These are phyloP conservation scores for Syzygium jambos DNA, from an alignment of 345 rosid species.

Conservation along the genomic window DNA sequence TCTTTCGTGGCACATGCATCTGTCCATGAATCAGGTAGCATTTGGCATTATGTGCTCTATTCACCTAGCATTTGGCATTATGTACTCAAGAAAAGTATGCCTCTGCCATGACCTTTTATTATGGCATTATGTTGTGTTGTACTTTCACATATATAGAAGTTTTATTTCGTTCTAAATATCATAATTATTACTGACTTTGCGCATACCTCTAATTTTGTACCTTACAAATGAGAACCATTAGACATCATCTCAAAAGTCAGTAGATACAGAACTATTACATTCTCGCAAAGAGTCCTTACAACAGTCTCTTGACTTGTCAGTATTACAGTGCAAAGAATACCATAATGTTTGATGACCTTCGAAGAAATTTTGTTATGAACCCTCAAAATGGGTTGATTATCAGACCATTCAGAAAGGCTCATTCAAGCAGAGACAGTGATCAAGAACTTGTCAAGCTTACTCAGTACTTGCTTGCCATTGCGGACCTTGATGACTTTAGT, in stretches of 20 bases:
- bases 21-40: neutral
- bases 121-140: neutral
- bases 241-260: neutral
- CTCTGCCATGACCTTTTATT: neutral
- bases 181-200: neutral
- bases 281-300: neutral
- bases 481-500: slow-evolving; percentile 73
- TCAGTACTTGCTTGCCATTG: slow-evolving; percentile 76
- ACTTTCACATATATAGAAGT: neutral
- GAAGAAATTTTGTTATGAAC: slow-evolving; percentile 92
- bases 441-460: slow-evolving; percentile 86
- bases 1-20: neutral
- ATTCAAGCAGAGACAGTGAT: slow-evolving; percentile 74
- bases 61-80: neutral
- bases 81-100: neutral
- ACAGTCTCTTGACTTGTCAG: slow-evolving; percentile 23
- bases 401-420: slow-evolving; percentile 83
- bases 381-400: slow-evolving; percentile 84
- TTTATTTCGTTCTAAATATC: neutral
- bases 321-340: slow-evolving; percentile 72
- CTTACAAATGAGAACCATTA: neutral
- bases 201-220: neutral
- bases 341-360: slow-evolving; percentile 93
- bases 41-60: neutral
- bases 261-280: neutral